Conservation (phyloP, 805 yeast genomes). For the Phaffomyces opuntiae region DNA sequence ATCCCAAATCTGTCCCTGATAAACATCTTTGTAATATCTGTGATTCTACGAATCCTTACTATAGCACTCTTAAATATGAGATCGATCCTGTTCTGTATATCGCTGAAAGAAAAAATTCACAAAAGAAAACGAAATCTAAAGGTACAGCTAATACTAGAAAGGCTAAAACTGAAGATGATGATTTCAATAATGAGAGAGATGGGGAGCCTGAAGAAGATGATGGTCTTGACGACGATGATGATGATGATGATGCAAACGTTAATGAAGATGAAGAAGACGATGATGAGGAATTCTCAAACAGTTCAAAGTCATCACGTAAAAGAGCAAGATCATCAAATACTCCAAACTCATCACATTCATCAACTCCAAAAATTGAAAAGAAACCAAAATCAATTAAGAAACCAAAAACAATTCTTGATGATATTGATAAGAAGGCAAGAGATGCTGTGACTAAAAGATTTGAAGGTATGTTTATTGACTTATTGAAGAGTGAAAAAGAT, state of each 20-base stretch:
- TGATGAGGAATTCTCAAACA: too few species aligned
- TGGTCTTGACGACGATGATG: slow-evolving; percentile 2
- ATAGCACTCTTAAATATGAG: slow-evolving; percentile 26
- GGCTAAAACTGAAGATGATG: slow-evolving; percentile 3
- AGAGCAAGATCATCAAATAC: slow-evolving; percentile 1
- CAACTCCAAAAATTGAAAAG: slow-evolving; percentile 2
- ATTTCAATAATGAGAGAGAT: slow-evolving; percentile 1
- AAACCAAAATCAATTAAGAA: neutral
- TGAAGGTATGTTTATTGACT: slow-evolving; percentile 40
- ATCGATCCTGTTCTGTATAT: slow-evolving; percentile 22
- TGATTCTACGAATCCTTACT: slow-evolving; percentile 28
- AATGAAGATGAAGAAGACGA: too few species aligned
- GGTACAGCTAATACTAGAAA: slow-evolving; percentile 11
- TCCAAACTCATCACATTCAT: neutral
- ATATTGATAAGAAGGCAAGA: slow-evolving; percentile 18
- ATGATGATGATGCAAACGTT: too few species aligned
- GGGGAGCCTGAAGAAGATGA: neutral
- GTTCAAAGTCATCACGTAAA: neutral
- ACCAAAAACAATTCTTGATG: neutral
- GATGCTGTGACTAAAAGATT: slow-evolving; percentile 41
- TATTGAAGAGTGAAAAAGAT: slow-evolving; percentile 26
- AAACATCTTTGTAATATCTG: slow-evolving; percentile 51
- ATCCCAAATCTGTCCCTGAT: slow-evolving; percentile 35
- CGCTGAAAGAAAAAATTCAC: slow-evolving; percentile 7
- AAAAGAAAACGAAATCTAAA: neutral